Base-by-base conservation (phyloP, 257 asterid genomes). In the Salvia miltiorrhiza region DNA sequence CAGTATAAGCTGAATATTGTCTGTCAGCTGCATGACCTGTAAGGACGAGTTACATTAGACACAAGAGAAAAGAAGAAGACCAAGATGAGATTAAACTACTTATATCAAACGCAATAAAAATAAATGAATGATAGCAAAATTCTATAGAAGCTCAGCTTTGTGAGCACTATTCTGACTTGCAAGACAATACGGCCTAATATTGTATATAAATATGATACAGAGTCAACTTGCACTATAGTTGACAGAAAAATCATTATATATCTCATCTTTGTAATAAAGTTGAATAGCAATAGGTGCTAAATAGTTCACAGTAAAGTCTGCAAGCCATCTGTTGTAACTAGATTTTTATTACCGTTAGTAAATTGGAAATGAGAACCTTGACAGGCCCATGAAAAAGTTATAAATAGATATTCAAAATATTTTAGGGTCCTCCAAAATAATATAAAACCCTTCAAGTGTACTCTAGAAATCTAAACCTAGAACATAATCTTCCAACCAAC, bases 1-100 rank as follows among this genome's bases (percentile, higher is more conserved):
- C 74, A 83, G 62, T 67, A 90, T 79, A 5, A 86, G 72, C 33
- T 86, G 93, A 69, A 88, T 69, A 79, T 88, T 80, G 26, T 88
- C 87, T 0, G 97, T 90, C 83, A 90, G 67, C 78, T 72, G 68
- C 71, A 10, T 48, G 9, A 90, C 87, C 97, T 90, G 76, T 73
- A 71, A 33, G 13, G 2, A 52, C 12, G 23, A 49, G 20, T 19
- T 49, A 60, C 39, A 58, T 9, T 10, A 58, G 32, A 16, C 2
- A 37, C 1, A 58, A 30, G 3, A 54, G 9, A 2, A 26, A 37
- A 37, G 43, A 10, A 37, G 12, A 37, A 37, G 12, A 37, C 9
- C 3, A 10, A 7, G 12, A 10, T 37, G 37, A 12, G 37, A 1
- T 8, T 24, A 9, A 64, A 9, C 3, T 14, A 28, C 5, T 32